A percentile compares a stretch with the other conserved stretches of the same genome.
Evolutionary conservation across 2,329 filamentous ascomycete species (phyloP).

Genomic region (Diplodia sapinea): DNA sequence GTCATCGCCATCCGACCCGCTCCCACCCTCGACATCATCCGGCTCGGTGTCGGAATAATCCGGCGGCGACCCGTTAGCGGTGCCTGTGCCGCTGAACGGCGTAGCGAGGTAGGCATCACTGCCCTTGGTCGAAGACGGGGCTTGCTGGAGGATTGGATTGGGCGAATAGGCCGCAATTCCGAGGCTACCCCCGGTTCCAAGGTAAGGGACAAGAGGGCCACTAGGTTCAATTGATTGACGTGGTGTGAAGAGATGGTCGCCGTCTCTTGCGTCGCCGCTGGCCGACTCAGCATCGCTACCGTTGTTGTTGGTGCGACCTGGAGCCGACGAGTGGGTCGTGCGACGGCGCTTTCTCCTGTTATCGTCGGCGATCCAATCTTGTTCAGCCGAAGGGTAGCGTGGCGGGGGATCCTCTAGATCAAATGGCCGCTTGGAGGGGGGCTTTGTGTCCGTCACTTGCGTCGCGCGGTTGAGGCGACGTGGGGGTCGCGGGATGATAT

Average conservation of each 20-base stretch:
- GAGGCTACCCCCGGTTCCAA: not conserved
- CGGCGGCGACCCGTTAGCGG: no score
- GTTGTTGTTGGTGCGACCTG: constrained; percentile 40
- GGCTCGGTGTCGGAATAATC: constrained; percentile 1
- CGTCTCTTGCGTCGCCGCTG: constrained; percentile 34
- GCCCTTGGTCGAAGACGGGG: not conserved
- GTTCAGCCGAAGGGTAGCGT: not conserved
- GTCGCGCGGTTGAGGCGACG: constrained; percentile 38
- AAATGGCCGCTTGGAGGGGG: constrained; percentile 35
- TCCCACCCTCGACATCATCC: not conserved
- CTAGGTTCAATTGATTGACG: not conserved
- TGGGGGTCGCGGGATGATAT: constrained; percentile 38
- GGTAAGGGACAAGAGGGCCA: not conserved
- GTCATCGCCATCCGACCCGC: not conserved
- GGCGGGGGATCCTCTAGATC: not conserved
- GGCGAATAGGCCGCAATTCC: not conserved
- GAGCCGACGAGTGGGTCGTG: constrained; percentile 36
- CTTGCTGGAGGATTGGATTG: no score
- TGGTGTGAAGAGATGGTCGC: not conserved
- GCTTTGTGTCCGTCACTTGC: constrained; percentile 32
- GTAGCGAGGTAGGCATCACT: not conserved
- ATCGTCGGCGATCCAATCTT: constrained; percentile 34
- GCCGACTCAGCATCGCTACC: constrained; percentile 35
- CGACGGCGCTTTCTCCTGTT: constrained; percentile 57
- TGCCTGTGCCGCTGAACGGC: not conserved